phyloP scores from a whole-genome alignment of 2,329 filamentous ascomycete genomes.

The Podosphaera fusca region DNA sequence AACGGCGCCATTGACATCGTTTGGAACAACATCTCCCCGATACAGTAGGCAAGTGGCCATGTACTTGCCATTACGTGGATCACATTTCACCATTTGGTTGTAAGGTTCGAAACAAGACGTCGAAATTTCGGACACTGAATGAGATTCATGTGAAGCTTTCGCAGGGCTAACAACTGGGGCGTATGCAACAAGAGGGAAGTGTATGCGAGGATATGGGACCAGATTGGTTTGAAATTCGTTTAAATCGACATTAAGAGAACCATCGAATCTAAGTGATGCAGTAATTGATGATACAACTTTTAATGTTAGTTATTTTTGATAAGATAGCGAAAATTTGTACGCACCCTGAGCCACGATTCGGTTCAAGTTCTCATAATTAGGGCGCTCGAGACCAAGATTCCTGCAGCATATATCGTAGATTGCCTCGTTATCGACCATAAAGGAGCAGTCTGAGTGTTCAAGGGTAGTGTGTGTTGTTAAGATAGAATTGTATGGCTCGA shows the following conservation, averaged over 20 bases:
- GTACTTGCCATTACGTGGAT: constrained; percentile 97
- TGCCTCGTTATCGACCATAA: constrained; percentile 99
- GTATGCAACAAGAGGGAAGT: constrained; percentile 97
- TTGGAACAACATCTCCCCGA: constrained; percentile 61
- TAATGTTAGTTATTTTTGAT: constrained; percentile 6
- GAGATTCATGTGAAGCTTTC: constrained; percentile 93
- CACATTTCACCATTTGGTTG: constrained; percentile 99
- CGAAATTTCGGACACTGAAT: constrained; percentile 95
- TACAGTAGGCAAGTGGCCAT: constrained; percentile 98
- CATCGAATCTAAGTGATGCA: constrained; percentile 92
- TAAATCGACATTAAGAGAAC: constrained; percentile 94
- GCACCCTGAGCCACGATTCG: constrained; percentile 88
- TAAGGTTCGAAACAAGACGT: constrained; percentile 98
- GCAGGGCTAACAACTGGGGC: constrained; percentile 81
- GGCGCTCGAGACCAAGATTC: constrained; percentile 90
- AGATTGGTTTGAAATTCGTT: constrained; percentile 99
- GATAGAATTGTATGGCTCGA: constrained; percentile 99
- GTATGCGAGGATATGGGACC: constrained; percentile 94
- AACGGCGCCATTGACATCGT: constrained; percentile 35
- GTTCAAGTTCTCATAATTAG: constrained; percentile 98
- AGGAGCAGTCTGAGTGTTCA: constrained; percentile 98
- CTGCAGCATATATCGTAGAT: constrained; percentile 99
- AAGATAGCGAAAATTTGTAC: constrained; percentile 5
- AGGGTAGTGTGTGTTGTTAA: constrained; percentile 97
- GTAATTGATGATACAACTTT: constrained; percentile 94